These are phyloP conservation scores for Stephania yunnanensis DNA, from an alignment of 164 flowering plant species.

Conservation along the genomic window DNA sequence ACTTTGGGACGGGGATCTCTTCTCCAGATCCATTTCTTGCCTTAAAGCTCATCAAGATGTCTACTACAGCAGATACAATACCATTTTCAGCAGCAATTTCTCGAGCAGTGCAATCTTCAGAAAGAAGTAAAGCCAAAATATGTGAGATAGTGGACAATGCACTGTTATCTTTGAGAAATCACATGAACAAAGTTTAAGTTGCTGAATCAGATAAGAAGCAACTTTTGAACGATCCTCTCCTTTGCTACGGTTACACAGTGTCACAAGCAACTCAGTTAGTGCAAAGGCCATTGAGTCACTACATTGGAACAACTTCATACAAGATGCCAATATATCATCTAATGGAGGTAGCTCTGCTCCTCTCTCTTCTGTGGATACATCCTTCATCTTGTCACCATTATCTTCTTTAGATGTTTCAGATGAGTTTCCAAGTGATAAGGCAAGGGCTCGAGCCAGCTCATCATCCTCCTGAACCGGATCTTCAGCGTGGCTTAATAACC, in stretches of 20 bases:
- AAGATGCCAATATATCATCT: constrained; percentile 70
- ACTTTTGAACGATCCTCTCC: constrained; percentile 85
- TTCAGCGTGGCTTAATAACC: constrained; percentile 85
- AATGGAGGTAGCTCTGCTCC: constrained; percentile 60
- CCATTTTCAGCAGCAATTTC: constrained; percentile 74
- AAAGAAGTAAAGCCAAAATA: constrained; percentile 69
- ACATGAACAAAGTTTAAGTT: constrained; percentile 56
- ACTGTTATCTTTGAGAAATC: constrained; percentile 52
- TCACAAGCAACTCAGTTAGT: constrained; percentile 73
- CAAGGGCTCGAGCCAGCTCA: constrained; percentile 93
- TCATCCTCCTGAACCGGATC: constrained; percentile 96
- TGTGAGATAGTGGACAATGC: constrained; percentile 57
- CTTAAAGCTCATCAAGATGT: constrained; percentile 53
- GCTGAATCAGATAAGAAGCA: constrained; percentile 61
- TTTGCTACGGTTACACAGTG: constrained; percentile 71
- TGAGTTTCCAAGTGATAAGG: constrained; percentile 77
- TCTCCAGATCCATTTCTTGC: constrained; percentile 32
- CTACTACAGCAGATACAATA: constrained; percentile 46
- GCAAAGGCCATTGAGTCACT: constrained; percentile 69
- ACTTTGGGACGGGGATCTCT: constrained; percentile 54
- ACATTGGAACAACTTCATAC: constrained; percentile 68
- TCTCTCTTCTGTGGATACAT: constrained; percentile 43
- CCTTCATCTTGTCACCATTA: constrained; percentile 45
- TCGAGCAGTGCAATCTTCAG: constrained; percentile 62
- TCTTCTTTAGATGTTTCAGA: constrained; percentile 67